Evolutionary conservation across 1,284 basidiomycete species (phyloP).

Genomic region (Macrocystidia cucumis): DNA sequence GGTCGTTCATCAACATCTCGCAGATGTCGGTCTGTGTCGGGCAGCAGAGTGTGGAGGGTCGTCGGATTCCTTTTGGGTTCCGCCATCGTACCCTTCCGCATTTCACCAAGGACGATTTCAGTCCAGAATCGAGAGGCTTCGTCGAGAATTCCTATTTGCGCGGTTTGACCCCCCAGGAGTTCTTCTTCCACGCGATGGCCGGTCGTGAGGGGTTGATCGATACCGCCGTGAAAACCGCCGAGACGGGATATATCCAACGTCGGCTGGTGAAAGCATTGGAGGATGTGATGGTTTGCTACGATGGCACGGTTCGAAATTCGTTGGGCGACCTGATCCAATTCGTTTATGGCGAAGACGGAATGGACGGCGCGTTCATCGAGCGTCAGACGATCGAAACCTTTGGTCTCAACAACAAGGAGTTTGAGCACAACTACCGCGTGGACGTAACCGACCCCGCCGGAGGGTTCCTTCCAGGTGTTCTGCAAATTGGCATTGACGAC

Average conservation of each 20-base stretch:
- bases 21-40: constrained; percentile 99
- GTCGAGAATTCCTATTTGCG: constrained; percentile 99
- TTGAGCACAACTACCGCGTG: constrained; percentile 87
- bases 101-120: constrained; percentile 98
- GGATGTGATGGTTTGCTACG: constrained; percentile 96
- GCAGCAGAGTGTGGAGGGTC: constrained; percentile 97
- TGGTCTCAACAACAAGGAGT: constrained; percentile 75
- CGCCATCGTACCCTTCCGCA: constrained; percentile 94
- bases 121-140: constrained; percentile 96
- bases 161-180: constrained; percentile 96
- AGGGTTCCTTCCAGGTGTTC: constrained; percentile 72
- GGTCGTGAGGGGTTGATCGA: constrained; percentile 99
- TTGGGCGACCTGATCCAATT: constrained; percentile 95
- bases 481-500: constrained; percentile 95
- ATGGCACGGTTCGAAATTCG: constrained; percentile 97
- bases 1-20: constrained; percentile 99
- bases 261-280: constrained; percentile 97
- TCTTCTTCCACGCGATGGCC: constrained; percentile 99
- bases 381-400: constrained; percentile 91
- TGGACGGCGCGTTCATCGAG: constrained; percentile 98
- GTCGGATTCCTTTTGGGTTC: constrained; percentile 98
- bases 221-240: constrained; percentile 99
- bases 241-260: constrained; percentile 99
- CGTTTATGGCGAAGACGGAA: constrained; percentile 96
- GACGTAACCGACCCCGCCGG: constrained; percentile 81